phyloP scores from a whole-genome alignment of 306 rosid genomes.

The Castanopsis chinensis region DNA sequence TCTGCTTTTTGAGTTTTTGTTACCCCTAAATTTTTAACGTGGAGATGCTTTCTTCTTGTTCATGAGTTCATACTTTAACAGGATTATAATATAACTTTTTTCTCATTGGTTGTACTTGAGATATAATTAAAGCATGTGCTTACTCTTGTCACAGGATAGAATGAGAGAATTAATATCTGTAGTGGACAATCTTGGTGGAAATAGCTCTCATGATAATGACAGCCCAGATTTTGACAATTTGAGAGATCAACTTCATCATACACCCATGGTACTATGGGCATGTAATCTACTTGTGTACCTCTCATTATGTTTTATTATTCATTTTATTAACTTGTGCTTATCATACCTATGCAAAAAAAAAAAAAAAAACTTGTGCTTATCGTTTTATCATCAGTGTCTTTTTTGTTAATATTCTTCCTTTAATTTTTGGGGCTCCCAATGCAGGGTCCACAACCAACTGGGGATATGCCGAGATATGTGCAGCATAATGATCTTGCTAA shows the following conservation, averaged over 20 bases:
- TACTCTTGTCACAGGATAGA: conserved; percentile 59
- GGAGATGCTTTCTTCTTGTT: not conserved
- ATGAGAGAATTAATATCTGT: conserved; percentile 57
- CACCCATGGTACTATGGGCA: conserved; percentile 55
- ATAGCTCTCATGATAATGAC: conserved; percentile 45
- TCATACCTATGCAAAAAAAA: no score
- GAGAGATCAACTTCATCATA: conserved; percentile 43
- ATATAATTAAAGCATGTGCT: conserved; percentile 7
- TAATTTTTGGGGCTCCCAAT: not conserved
- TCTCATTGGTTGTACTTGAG: conserved; percentile 8
- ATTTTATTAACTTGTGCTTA: not conserved
- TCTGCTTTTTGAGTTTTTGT: not conserved
- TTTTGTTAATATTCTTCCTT: not conserved
- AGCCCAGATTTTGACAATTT: conserved; percentile 38
- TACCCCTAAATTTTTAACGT: not conserved
- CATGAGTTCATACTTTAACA: not conserved
- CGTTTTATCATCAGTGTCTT: conserved; percentile 2
- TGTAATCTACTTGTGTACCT: conserved; percentile 27
- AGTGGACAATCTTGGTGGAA: conserved; percentile 40
- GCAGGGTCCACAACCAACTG: conserved; percentile 54
- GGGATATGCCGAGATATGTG: conserved; percentile 31
- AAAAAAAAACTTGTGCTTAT: not conserved
- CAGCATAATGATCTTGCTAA: conserved; percentile 21
- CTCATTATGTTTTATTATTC: not conserved
- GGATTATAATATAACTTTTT: not conserved